Evolutionary conservation across 2,329 filamentous ascomycete genomes (phyloP), one percentile per base, ranked within the genome.

Genomic region (Aspergillus eucalypticola): DNA sequence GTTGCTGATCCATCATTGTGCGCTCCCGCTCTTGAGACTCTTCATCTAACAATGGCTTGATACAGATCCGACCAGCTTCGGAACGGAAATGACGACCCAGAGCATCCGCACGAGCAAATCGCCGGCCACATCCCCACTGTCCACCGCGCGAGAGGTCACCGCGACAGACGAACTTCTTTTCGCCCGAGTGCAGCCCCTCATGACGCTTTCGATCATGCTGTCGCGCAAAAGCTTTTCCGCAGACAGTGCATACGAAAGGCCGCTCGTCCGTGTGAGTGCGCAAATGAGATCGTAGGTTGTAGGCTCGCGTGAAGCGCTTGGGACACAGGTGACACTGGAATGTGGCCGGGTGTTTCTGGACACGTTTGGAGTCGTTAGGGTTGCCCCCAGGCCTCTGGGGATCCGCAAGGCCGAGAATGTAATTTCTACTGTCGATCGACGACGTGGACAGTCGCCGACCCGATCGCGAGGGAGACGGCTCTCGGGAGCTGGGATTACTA

Each of bases 101-200:
- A 5, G 95, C 95, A 79, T 99, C 95, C 5, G 95, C 95, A 68
- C 95, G 91, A 15, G 95, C 95, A 75, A 99, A 99, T 8, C 93
- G 86, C 62, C 95, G 86, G 3, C 92, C 92, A 68, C 95, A 99
- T 19, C 95, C 95, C 95, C 95, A 99, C 66, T 90, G 87, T 5
- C 89, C 89, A 50, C 89, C 88, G 2, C 87, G 87, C 67, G 94
- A 93, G 53, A 99, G 86, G 60, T 93, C 90, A 56, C 95, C 95
- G 67, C 92, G 92, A 78, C 95, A 99, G 7, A 98, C 91, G 73
- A 98, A 99, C 73, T 96, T 98, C 86, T 98, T 99, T 79, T 99
- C 95, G 44, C 95, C 95, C 0, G 91, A 96, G 72, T 99, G 95
- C 44, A 99, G 81, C 41, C 94, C 93, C 78, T 99, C 95, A 76